These are phyloP conservation scores for Cajanus cajan DNA, from an alignment of 306 rosid species.

Conservation along the genomic window DNA sequence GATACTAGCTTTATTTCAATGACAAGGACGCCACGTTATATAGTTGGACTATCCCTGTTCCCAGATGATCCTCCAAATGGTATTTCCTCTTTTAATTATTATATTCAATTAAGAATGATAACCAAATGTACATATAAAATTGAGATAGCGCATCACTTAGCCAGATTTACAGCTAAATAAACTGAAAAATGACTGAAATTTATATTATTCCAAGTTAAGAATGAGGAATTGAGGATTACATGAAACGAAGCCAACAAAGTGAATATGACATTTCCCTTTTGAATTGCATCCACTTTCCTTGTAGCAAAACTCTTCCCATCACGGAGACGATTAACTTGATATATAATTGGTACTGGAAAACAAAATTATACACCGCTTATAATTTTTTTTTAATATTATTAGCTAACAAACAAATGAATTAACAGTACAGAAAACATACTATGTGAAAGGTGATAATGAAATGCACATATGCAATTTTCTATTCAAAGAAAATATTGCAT, in stretches of 20 bases:
- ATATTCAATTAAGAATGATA: not conserved
- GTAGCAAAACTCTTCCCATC: conserved; percentile 96
- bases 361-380: not conserved
- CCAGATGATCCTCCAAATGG: not conserved
- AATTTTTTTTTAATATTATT: not conserved
- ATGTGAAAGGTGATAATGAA: not conserved
- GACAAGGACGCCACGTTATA: not conserved
- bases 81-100: not conserved
- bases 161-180: not conserved
- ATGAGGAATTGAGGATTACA: conserved; percentile 49
- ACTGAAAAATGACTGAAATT: not conserved
- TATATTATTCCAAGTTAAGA: conserved; percentile 16
- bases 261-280: conserved; percentile 80
- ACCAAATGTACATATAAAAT: not conserved
- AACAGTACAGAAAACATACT: not conserved
- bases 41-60: conserved; percentile 9
- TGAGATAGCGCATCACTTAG: not conserved
- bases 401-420: conserved; percentile 16
- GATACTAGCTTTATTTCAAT: not conserved
- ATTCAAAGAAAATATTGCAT: not conserved
- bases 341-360: conserved; percentile 83
- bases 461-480: not conserved
- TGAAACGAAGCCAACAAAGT: conserved; percentile 88
- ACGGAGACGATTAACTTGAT: conserved; percentile 72
- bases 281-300: conserved; percentile 91